Conservation (phyloP, 768 basidiomycete species). For the Rhodotorula babjevae region DNA sequence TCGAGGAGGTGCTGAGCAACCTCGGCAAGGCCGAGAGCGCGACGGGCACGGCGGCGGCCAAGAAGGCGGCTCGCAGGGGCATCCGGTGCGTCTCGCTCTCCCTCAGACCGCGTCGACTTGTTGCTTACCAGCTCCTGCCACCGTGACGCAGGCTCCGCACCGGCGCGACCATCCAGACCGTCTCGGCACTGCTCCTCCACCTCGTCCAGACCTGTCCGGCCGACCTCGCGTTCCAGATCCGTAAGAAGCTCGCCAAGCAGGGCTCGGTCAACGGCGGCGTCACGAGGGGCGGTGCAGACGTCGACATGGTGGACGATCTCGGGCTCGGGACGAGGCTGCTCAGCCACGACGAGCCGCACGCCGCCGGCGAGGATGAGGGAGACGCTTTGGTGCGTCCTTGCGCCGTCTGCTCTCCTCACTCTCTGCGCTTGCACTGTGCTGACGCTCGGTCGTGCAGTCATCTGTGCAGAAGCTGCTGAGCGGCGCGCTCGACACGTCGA, state of each 20-base stretch:
- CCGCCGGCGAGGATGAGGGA: conserved; percentile 20
- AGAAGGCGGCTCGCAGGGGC: conserved; percentile 81
- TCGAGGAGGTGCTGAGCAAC: conserved; percentile 91
- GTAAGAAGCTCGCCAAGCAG: conserved; percentile 45
- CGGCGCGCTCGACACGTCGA: conserved; percentile 71
- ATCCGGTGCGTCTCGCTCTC: conserved; percentile 60
- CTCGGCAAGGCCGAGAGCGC: conserved; percentile 53
- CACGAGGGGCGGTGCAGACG: not conserved
- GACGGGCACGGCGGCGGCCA: conserved; percentile 77
- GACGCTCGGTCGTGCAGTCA: not conserved
- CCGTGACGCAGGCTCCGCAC: conserved; percentile 64
- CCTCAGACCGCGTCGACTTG: no score
- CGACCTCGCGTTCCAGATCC: conserved; percentile 57
- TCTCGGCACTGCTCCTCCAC: conserved; percentile 85
- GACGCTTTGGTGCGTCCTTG: not conserved
- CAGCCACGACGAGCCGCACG: conserved; percentile 7
- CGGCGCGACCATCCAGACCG: conserved; percentile 84
- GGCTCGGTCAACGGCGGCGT: conserved; percentile 48
- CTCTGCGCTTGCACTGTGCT: fast-evolving
- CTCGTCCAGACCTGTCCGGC: conserved; percentile 94
- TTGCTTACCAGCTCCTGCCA: no score
- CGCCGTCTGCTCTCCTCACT: not conserved
- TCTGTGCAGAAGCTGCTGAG: conserved; percentile 32
- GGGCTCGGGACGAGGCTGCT: not conserved
- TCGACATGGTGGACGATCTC: not conserved